Percentiles rank a stretch among this genome's conserved stretches.
These are phyloP conservation scores for Xylariaceae sp. DNA, from an alignment of 2,329 filamentous ascomycete species.

Conservation along the genomic window DNA sequence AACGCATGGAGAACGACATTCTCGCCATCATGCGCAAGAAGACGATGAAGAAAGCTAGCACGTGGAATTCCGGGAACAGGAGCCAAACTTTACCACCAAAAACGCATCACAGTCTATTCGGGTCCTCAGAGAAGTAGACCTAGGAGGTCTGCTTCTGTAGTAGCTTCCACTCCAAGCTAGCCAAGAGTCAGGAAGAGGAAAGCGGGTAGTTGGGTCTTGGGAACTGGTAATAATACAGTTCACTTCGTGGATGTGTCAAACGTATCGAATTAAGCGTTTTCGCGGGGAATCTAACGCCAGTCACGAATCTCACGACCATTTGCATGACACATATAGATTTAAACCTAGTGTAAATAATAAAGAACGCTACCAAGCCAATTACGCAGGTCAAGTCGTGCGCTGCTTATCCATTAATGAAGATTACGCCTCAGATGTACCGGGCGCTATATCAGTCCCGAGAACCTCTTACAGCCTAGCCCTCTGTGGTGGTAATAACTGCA, in stretches of 20 bases:
- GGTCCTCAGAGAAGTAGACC: conserved; percentile 14
- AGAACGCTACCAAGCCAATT: too few relatives aligned
- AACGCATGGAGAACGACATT: conserved; percentile 62
- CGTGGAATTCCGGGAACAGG: conserved; percentile 51
- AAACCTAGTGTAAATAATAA: too few relatives aligned
- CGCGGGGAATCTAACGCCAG: conserved; percentile 7
- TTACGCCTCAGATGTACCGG: background rate
- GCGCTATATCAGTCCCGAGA: background rate
- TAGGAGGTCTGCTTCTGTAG: background rate
- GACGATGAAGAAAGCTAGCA: conserved; percentile 62
- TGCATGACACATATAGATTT: conserved; percentile 10
- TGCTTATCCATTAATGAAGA: conserved; percentile 9
- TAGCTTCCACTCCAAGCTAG: too few relatives aligned
- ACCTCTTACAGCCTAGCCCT: conserved; percentile 42
- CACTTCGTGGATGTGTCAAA: background rate
- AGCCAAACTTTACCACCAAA: conserved; percentile 1
- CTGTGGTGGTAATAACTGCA: conserved; percentile 50
- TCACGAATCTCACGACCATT: conserved; percentile 18
- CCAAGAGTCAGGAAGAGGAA: too few relatives aligned
- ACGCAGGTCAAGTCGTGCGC: too few relatives aligned
- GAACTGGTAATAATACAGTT: too few relatives aligned
- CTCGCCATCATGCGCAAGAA: conserved; percentile 61
- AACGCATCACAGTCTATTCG: conserved; percentile 1
- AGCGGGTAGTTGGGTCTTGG: too few relatives aligned
- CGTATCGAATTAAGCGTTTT: background rate